Conservation (phyloP, 768 basidiomycete species). For the Suillus subalutaceus region DNA sequence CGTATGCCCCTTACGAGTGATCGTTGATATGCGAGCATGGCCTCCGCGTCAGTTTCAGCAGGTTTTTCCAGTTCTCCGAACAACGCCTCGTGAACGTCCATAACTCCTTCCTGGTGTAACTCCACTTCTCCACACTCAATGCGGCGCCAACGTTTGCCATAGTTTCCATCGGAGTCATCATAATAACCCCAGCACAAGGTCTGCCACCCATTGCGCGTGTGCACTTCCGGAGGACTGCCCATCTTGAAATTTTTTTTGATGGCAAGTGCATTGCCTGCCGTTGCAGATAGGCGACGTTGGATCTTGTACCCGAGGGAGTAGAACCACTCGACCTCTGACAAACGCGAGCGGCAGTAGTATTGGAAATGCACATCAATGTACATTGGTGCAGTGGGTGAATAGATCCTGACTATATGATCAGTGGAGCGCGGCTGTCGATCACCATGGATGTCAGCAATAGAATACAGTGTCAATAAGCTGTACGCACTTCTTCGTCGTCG, state of each 20-base stretch:
- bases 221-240: background rate
- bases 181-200: background rate
- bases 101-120: background rate
- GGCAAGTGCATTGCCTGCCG: background rate
- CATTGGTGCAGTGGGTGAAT: constrained; percentile 14
- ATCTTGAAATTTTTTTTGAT: background rate
- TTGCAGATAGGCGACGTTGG: background rate
- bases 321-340: constrained; percentile 10
- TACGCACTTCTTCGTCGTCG: constrained; percentile 9
- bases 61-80: background rate
- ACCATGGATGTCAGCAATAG: background rate
- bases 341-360: constrained; percentile 12
- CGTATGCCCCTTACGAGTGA: background rate
- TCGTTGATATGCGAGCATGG: background rate
- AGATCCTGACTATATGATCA: constrained; percentile 10
- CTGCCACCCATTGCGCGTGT: constrained; percentile 1
- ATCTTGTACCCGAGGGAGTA: constrained; percentile 19
- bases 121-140: background rate
- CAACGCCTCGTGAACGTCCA: background rate
- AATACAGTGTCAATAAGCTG: background rate
- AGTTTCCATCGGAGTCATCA: background rate
- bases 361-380: constrained; percentile 22
- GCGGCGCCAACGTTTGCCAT: background rate
- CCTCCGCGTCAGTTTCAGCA: background rate
- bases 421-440: constrained; percentile 10